phyloP scores from a whole-genome alignment of 768 basidiomycete species.

The Lentinula guzmanii region DNA sequence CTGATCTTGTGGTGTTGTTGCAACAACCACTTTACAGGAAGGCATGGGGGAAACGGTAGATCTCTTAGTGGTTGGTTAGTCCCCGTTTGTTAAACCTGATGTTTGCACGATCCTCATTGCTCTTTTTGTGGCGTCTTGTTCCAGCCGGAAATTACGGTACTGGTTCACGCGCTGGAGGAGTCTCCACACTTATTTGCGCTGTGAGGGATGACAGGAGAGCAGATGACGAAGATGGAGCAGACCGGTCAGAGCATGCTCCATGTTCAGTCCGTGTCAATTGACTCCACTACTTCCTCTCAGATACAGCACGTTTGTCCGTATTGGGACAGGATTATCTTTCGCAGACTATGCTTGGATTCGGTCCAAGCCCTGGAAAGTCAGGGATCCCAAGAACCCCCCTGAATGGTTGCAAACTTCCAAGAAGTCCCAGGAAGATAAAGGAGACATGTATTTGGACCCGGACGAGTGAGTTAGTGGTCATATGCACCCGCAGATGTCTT shows the following conservation, averaged over 20 bases:
- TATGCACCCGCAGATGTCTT: neutral
- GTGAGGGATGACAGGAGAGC: conserved; percentile 68
- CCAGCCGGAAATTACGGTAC: conserved; percentile 84
- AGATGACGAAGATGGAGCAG: conserved; percentile 52
- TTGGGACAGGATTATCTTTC: conserved; percentile 85
- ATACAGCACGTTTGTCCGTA: conserved; percentile 82
- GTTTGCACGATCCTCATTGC: neutral
- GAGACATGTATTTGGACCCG: conserved; percentile 88
- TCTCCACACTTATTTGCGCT: conserved; percentile 87
- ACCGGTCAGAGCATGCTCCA: conserved; percentile 32
- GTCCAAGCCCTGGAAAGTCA: conserved; percentile 75
- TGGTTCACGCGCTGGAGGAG: conserved; percentile 80
- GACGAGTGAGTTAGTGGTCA: conserved; percentile 58
- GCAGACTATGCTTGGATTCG: conserved; percentile 84
- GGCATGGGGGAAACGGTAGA: conserved; percentile 93
- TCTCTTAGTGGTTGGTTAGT: conserved; percentile 79
- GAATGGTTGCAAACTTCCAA: conserved; percentile 59
- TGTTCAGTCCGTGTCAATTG: neutral
- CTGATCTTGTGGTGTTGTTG: neutral
- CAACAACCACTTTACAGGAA: conserved; percentile 40
- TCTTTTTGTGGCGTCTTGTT: neutral
- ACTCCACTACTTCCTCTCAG: conserved; percentile 29
- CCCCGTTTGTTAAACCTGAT: neutral
- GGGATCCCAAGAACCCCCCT: conserved; percentile 71
- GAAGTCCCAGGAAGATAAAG: conserved; percentile 68